These are phyloP conservation scores for Leccinum pachyderme DNA, from an alignment of 1,284 basidiomycete genomes.

Conservation along the genomic window DNA sequence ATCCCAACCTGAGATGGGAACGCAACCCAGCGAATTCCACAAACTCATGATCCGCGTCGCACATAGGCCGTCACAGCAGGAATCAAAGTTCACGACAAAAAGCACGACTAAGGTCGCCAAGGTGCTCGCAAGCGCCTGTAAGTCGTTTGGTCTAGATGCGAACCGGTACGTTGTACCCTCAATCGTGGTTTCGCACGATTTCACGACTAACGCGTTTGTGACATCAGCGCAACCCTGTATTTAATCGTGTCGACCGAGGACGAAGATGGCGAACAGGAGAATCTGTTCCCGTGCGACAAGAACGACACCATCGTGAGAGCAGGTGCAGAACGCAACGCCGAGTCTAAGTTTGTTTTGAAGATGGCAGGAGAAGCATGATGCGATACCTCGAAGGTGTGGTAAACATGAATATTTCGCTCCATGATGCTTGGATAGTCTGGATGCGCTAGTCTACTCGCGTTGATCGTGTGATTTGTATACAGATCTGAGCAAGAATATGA, in stretches of 20 bases:
- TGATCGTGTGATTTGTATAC: not conserved
- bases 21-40: slow-evolving; percentile 4
- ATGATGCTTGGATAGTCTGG: slow-evolving; percentile 4
- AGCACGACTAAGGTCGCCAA: slow-evolving; percentile 42
- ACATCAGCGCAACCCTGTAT: slow-evolving; percentile 26
- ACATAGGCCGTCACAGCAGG: slow-evolving; percentile 29
- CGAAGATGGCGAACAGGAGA: slow-evolving; percentile 21
- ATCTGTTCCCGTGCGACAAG: slow-evolving; percentile 28
- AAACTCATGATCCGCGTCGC: slow-evolving; percentile 36
- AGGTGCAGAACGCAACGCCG: slow-evolving; percentile 25
- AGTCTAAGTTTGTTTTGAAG: slow-evolving; percentile 27
- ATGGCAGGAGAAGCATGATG: slow-evolving; percentile 24
- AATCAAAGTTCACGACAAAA: slow-evolving; percentile 44
- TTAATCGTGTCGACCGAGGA: slow-evolving; percentile 25
- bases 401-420: not conserved
- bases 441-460: not conserved
- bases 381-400: not conserved
- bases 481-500: not conserved
- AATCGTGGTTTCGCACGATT: not conserved
- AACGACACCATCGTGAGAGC: slow-evolving; percentile 32
- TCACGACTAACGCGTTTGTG: not conserved
- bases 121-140: slow-evolving; percentile 42
- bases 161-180: slow-evolving; percentile 26
- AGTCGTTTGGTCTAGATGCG: slow-evolving; percentile 38
- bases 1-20: slow-evolving; percentile 1